Percentiles rank a stretch among this genome's conserved stretches.
Conservation (phyloP, 2,329 filamentous ascomycete genomes). For the Colletotrichum sp. region DNA sequence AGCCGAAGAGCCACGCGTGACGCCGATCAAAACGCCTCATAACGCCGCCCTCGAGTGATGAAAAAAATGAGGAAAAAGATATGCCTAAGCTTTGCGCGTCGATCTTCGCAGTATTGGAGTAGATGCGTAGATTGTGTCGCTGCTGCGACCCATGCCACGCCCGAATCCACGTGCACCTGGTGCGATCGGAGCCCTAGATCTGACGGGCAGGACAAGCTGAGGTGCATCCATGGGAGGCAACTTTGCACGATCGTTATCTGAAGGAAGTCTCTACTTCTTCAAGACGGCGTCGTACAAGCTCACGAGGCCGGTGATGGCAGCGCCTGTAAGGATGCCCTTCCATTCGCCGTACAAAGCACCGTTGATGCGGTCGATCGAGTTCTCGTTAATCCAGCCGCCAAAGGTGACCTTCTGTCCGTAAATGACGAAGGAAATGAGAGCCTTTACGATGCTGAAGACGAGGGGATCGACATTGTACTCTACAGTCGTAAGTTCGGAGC, state of each 20-base stretch:
- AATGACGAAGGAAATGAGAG: conserved; percentile 79
- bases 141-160: neutral
- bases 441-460: conserved; percentile 89
- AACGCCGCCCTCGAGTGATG: conserved; percentile 21
- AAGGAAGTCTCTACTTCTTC: conserved; percentile 57
- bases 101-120: neutral
- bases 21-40: conserved; percentile 17
- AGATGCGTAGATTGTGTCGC: neutral
- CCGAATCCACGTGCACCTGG: neutral
- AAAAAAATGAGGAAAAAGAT: neutral
- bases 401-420: conserved; percentile 72
- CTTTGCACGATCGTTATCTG: neutral
- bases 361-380: conserved; percentile 67
- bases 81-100: neutral
- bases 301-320: conserved; percentile 69
- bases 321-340: conserved; percentile 71
- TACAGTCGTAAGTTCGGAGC: conserved; percentile 29
- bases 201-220: neutral
- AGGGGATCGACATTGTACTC: conserved; percentile 80
- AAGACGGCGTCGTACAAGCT: conserved; percentile 81
- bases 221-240: neutral
- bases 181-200: neutral
- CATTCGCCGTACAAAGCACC: conserved; percentile 74
- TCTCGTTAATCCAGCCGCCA: conserved; percentile 63
- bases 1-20: conserved; percentile 17